phyloP scores from a whole-genome alignment of 2,329 filamentous ascomycete species.

The Apiospora koreana region DNA sequence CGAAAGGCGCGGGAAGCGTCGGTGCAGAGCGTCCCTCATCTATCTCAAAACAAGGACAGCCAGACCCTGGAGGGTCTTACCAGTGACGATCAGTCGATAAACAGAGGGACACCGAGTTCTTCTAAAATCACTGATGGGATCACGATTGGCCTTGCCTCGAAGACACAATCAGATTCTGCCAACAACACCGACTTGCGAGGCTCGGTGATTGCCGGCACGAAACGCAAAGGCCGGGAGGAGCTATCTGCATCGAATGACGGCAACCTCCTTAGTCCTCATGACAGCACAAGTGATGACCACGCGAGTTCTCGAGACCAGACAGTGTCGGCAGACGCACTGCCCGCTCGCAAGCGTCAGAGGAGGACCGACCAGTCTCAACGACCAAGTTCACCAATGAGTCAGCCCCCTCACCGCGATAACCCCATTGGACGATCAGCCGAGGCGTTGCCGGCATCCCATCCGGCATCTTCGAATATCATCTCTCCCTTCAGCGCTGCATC shows the following conservation, averaged over 20 bases:
- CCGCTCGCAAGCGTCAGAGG: background rate
- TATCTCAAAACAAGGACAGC: background rate
- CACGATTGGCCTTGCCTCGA: background rate
- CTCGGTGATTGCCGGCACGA: background rate
- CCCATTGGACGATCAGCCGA: background rate
- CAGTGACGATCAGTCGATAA: background rate
- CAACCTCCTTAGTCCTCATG: background rate
- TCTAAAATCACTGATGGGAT: background rate
- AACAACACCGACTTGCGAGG: background rate
- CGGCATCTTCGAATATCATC: background rate
- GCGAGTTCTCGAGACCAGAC: background rate
- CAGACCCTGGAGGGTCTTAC: background rate
- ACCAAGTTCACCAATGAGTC: background rate
- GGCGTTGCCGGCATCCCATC: background rate
- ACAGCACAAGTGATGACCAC: background rate
- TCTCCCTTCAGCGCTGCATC: too few relatives aligned
- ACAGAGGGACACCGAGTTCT: background rate
- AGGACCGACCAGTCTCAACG: background rate
- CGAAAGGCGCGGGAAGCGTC: background rate
- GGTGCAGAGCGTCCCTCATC: background rate
- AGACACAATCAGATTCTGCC: background rate
- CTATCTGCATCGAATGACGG: background rate
- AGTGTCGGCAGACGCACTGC: background rate
- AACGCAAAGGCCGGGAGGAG: background rate
- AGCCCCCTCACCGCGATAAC: background rate